Base-by-base conservation (phyloP, 495 filamentous ascomycete species). In the Aspergillus wentii region DNA sequence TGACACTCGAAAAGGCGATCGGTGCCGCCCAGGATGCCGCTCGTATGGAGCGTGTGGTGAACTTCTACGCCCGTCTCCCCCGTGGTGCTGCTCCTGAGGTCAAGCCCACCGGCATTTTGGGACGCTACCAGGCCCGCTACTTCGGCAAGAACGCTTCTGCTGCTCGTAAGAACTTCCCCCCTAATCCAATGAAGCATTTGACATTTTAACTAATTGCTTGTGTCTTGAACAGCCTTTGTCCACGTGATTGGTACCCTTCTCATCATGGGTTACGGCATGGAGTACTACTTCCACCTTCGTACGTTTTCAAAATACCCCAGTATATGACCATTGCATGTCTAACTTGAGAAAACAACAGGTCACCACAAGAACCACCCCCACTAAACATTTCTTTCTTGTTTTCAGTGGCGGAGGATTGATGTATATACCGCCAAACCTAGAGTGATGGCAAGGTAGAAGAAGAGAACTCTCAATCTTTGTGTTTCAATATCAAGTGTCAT, bases 261-360 rank as follows among this genome's bases (percentile, higher is more conserved):
- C 43, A 61, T 77, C 40, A 51, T 96, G 43, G 89, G 89, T 49
- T 99, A 99, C 70, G 83, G 84, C 46, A 85, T 95, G 71, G 85
- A 92, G 67, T 98, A 98, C 82, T 97, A 98, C 77, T 97, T 94
- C 85, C 94, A 99, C 69, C 79, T 97, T 49, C 88, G 92, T 98
- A 81, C 61, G 88, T 76, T 40, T 48, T 40, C 4, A 20, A n/a
- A 13, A 16, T 20, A 38, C 17, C 30, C 22, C 19, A 27, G 17
- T 10, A 13, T 18, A 15, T 11, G 5, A 29, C 7, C 16, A 9
- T 30, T n/a, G 36, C 58, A n/a, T n/a, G n/a, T n/a, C n/a, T n/a
- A n/a, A n/a, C n/a, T n/a, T 61, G 40, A 55, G 33, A 30, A 25
- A 13, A 14, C 23, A 19, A 26, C 50, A 97, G 91, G 91, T 47